Conservation (phyloP, 768 basidiomycete genomes). For the Thelephora aurantiotincta region DNA sequence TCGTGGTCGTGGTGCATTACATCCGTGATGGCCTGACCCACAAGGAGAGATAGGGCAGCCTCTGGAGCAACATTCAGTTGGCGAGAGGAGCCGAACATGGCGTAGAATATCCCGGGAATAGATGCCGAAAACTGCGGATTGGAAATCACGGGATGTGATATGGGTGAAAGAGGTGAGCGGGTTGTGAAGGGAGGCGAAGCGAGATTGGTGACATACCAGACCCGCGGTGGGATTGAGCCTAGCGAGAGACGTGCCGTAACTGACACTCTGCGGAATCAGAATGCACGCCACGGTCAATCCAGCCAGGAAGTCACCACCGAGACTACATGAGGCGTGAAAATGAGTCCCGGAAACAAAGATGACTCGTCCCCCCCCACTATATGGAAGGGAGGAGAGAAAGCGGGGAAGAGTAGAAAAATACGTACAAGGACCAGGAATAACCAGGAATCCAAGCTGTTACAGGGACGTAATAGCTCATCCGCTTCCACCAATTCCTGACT, state of each 20-base stretch:
- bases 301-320: conserved; percentile 64
- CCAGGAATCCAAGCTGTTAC: conserved; percentile 68
- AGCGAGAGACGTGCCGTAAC: conserved; percentile 82
- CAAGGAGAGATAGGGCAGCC: conserved; percentile 72
- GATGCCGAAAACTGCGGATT: conserved; percentile 61
- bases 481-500: conserved; percentile 16
- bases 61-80: conserved; percentile 82
- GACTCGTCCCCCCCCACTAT: background rate
- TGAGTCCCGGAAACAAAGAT: background rate
- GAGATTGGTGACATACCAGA: conserved; percentile 35
- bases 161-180: background rate
- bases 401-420: conserved; percentile 2
- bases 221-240: conserved; percentile 77
- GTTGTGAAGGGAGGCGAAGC: background rate
- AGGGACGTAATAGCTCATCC: conserved; percentile 64
- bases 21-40: conserved; percentile 77
- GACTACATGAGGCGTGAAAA: conserved; percentile 16
- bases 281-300: conserved; percentile 79
- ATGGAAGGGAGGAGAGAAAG: conserved; percentile 1
- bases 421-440: conserved; percentile 57
- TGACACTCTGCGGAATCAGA: conserved; percentile 79
- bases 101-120: conserved; percentile 80
- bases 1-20: conserved; percentile 27
- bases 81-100: conserved; percentile 74
- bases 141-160: background rate